phyloP scores from a whole-genome alignment of 805 yeast genomes.

The Ogataea ganodermae region DNA sequence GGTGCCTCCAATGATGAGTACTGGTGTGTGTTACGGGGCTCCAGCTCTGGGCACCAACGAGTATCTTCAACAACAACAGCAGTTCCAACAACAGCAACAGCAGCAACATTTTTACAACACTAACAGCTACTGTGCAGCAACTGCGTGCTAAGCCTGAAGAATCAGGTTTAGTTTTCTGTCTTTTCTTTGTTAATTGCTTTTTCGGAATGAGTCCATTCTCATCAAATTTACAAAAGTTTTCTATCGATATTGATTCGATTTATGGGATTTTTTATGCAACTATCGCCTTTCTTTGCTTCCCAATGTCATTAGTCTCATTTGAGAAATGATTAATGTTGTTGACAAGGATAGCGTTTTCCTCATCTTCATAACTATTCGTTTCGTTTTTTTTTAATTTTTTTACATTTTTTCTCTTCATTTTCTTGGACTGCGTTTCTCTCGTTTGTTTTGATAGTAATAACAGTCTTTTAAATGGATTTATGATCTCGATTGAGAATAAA shows the following conservation, averaged over 20 bases:
- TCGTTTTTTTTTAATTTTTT: background rate
- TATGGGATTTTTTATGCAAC: constrained; percentile 5
- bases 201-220: background rate
- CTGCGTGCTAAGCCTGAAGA: constrained; percentile 22
- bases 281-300: constrained; percentile 7
- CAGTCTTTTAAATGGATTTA: too few relatives aligned
- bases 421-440: background rate
- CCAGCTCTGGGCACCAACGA: constrained; percentile 6
- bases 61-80: constrained; percentile 11
- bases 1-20: constrained; percentile 21
- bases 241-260: background rate
- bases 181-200: constrained; percentile 1
- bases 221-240: constrained; percentile 4
- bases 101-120: constrained; percentile 15
- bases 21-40: constrained; percentile 16
- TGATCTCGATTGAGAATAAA: too few relatives aligned
- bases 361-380: background rate
- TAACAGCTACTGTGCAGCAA: constrained; percentile 21
- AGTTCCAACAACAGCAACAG: constrained; percentile 14
- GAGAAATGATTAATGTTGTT: too few relatives aligned
- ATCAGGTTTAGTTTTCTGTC: background rate
- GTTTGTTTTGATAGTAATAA: background rate
- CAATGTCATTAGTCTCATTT: background rate
- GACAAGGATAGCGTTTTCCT: too few relatives aligned
- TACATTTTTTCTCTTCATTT: background rate